Evolutionary conservation across 805 yeast genomes (phyloP), one percentile per base, ranked within the genome.

Genomic region (Starmerella sirachaensis): DNA sequence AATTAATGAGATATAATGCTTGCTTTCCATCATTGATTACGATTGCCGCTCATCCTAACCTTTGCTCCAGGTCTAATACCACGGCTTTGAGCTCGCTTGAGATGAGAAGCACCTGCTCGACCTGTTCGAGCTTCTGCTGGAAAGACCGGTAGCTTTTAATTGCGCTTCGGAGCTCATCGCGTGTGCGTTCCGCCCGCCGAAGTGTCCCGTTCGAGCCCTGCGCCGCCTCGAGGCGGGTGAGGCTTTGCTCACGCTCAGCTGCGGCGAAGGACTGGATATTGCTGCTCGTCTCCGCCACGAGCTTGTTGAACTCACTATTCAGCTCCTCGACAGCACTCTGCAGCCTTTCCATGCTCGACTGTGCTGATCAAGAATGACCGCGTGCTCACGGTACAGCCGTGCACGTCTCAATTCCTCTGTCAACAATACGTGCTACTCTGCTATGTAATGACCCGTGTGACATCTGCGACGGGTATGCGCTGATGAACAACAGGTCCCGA

Each of bases 31-130:
- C n/a, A n/a, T n/a, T 13, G 34, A 13, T 20, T 31, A 31, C 11
- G n/a, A 6, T 13, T 10, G 28, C 22, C 23, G 20, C 6, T 7
- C 33, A 13, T 7, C 33, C 22, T 8, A 14, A 12, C 13, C 22
- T 4, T 25, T 5, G 26, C 33, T 45, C 43, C 17, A 46, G 27
- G 4, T 19, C 31, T 5, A 33, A n/a, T 9, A 47, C 49, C 2
- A 28, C 42, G 11, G 26, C 16, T 18, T 45, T 40, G 10, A 48
- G 39, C 12, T 43, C 44, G 29, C 43, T 42, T 7, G 50, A 37
- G 6, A 48, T 48, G 13, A 39, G 31, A 27, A 36, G 35, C 2
- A 48, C 19, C 24, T 48, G 51, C 31, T 48, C 46, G 16, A 47
- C 32, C 30, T 48, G 46, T 13, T 16, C 41, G 6, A 33, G 28